Conservation (phyloP, 176 grass and related monocot genomes). For the Aechmea fasciata region DNA sequence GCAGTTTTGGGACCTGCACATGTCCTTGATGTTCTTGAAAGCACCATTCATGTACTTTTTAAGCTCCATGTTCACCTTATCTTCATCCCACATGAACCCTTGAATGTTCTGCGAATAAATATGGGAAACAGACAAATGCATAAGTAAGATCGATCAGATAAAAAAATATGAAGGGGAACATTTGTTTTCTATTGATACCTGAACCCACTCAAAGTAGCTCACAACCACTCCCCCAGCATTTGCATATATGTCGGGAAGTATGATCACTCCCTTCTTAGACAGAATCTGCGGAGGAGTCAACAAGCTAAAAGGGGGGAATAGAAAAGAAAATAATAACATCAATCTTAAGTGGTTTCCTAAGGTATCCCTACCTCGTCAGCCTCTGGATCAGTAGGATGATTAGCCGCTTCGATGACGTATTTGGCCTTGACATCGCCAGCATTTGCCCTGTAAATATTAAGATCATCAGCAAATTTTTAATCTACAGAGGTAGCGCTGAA, state of each 20-base stretch:
- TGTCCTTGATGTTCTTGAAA: slow-evolving; percentile 72
- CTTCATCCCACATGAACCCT: slow-evolving; percentile 99
- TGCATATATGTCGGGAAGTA: slow-evolving; percentile 93
- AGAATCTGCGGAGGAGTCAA: slow-evolving; percentile 47
- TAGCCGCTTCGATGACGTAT: slow-evolving; percentile 90
- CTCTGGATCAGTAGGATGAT: slow-evolving; percentile 95
- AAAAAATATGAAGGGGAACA: neutral
- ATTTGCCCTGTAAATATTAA: slow-evolving; percentile 62
- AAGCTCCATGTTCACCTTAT: slow-evolving; percentile 88
- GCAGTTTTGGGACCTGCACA: slow-evolving; percentile 80
- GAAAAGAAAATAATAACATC: neutral
- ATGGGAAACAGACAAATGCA: neutral
- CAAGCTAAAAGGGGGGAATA: neutral
- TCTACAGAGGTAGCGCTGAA: neutral
- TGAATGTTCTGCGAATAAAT: slow-evolving; percentile 70
- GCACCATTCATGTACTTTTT: slow-evolving; percentile 82
- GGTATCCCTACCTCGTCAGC: slow-evolving; percentile 69
- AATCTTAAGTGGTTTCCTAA: neutral
- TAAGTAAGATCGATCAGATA: neutral
- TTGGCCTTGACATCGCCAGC: slow-evolving; percentile 83
- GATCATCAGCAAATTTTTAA: neutral
- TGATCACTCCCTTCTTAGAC: slow-evolving; percentile 66
- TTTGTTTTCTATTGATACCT: slow-evolving; percentile 44
- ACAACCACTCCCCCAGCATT: slow-evolving; percentile 93
- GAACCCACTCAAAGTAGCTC: slow-evolving; percentile 99